These are phyloP conservation scores for Sutorius australiensis DNA, from an alignment of 768 basidiomycete genomes.

Conservation along the genomic window DNA sequence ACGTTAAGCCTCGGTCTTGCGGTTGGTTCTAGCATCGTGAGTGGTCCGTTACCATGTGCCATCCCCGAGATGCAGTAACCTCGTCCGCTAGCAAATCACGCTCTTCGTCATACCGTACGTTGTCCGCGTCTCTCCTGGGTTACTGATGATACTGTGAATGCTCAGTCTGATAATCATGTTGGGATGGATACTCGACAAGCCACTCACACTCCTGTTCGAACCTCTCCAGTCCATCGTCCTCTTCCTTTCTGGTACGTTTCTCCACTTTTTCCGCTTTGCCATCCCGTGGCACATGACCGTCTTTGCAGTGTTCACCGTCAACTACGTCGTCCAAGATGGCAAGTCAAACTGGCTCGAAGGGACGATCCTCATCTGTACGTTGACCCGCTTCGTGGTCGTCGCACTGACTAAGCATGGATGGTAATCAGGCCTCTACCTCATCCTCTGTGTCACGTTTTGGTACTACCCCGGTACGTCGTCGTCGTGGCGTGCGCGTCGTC, in stretches of 20 bases:
- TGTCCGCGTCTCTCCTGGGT: background rate
- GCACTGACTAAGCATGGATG: slow-evolving; percentile 1
- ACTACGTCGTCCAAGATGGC: slow-evolving; percentile 81
- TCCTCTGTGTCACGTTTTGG: slow-evolving; percentile 54
- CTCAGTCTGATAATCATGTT: slow-evolving; percentile 46
- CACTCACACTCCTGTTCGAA: slow-evolving; percentile 79
- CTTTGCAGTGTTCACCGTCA: slow-evolving; percentile 70
- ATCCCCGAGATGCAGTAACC: background rate
- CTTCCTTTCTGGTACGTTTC: slow-evolving; percentile 23
- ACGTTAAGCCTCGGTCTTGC: slow-evolving; percentile 85
- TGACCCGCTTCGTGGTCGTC: background rate
- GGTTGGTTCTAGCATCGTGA: slow-evolving; percentile 79
- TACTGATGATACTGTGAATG: background rate
- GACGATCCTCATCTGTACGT: slow-evolving; percentile 63
- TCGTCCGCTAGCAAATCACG: slow-evolving; percentile 57
- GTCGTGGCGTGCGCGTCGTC: background rate
- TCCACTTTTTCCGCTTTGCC: background rate
- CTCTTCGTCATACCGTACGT: slow-evolving; percentile 64
- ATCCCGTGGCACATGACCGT: background rate
- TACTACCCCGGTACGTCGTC: slow-evolving; percentile 43
- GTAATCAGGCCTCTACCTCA: slow-evolving; percentile 47
- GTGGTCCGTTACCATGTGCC: slow-evolving; percentile 21
- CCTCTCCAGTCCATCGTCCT: slow-evolving; percentile 63
- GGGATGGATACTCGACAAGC: slow-evolving; percentile 78
- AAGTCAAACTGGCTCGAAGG: slow-evolving; percentile 95